phyloP scores from a whole-genome alignment of 2,329 filamentous ascomycete species.

The Aaosphaeria arxii region DNA sequence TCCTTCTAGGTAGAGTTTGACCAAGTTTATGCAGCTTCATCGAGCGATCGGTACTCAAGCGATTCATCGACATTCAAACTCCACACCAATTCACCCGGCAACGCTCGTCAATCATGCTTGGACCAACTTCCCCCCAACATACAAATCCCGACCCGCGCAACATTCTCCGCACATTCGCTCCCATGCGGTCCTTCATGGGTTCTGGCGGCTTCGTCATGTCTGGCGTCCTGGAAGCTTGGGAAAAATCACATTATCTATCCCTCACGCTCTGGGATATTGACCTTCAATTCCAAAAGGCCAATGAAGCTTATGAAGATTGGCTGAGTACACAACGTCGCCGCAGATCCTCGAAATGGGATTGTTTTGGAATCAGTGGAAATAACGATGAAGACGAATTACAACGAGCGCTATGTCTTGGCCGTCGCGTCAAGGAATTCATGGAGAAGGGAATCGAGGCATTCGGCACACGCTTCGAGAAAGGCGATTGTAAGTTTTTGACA shows the following conservation, averaged over 20 bases:
- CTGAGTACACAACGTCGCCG: constrained; percentile 13
- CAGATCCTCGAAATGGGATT: constrained; percentile 22
- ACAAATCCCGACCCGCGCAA: not conserved
- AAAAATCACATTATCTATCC: constrained; percentile 26
- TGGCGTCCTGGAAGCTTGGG: constrained; percentile 14
- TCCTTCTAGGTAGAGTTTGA: not conserved
- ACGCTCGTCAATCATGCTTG: not conserved
- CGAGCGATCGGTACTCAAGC: not conserved
- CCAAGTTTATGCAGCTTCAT: constrained; percentile 14
- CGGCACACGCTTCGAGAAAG: constrained; percentile 28
- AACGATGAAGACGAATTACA: constrained; percentile 24
- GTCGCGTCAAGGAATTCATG: constrained; percentile 22
- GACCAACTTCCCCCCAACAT: not conserved
- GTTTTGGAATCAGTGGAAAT: constrained; percentile 14
- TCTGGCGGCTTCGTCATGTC: constrained; percentile 1
- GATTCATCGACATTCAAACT: not conserved
- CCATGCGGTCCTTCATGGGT: not conserved
- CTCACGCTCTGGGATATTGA: constrained; percentile 36
- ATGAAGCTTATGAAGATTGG: constrained; percentile 32
- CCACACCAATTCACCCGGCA: constrained; percentile 3
- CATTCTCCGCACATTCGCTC: not conserved
- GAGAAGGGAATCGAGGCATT: constrained; percentile 24
- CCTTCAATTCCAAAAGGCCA: constrained; percentile 30
- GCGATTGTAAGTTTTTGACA: constrained; percentile 20
- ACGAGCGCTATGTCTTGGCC: constrained; percentile 24